Percentiles rank a stretch among this genome's conserved stretches.
phyloP scores from a whole-genome alignment of 148 eudicot genomes.

The Rhododendron simsii region DNA sequence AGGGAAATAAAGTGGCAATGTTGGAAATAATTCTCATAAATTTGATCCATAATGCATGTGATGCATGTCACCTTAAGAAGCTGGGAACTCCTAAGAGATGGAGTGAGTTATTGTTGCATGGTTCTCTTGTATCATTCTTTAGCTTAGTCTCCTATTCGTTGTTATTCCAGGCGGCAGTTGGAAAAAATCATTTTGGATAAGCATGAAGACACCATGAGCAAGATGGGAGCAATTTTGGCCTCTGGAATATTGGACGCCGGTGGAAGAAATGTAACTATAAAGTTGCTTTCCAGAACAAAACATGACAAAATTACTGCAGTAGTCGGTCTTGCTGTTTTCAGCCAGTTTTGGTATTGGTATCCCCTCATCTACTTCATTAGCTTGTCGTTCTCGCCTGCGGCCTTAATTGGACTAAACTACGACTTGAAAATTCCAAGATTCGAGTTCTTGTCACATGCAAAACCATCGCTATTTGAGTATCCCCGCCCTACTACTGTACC shows the following conservation, averaged over 20 bases:
- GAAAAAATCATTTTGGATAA: conserved; percentile 95
- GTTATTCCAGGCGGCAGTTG: conserved; percentile 65
- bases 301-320: conserved; percentile 94
- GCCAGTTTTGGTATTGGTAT: conserved; percentile 99
- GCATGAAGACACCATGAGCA: conserved; percentile 99
- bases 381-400: conserved; percentile 92
- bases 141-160: neutral
- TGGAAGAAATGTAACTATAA: conserved; percentile 95
- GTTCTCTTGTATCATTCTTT: conserved; percentile 8
- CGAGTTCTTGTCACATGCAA: conserved; percentile 83
- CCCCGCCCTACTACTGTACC: conserved; percentile 86
- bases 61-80: neutral
- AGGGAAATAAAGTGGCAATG: neutral
- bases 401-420: conserved; percentile 86
- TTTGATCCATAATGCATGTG: neutral
- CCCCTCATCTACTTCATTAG: conserved; percentile 96
- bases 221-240: conserved; percentile 99
- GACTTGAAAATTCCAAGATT: conserved; percentile 90
- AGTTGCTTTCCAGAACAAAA: conserved; percentile 80
- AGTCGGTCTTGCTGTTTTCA: conserved; percentile 91
- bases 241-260: conserved; percentile 98
- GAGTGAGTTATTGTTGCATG: neutral
- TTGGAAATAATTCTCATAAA: neutral
- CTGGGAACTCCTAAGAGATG: neutral
- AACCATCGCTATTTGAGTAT: conserved; percentile 95